Evolutionary conservation across 805 yeast species (phyloP).

Genomic region (Naumovozyma dairenensis): DNA sequence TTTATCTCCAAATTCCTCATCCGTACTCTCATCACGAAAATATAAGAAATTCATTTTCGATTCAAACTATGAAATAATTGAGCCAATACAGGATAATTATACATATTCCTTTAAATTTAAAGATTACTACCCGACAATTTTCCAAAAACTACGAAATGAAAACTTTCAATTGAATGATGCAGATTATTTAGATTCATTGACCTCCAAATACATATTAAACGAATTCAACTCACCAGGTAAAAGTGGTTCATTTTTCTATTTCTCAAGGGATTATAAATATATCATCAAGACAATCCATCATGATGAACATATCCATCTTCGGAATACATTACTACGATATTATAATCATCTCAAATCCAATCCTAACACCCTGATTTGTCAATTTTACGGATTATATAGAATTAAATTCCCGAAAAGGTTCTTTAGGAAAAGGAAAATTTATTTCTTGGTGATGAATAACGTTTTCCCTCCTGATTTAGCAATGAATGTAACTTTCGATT

Average conservation of each 20-base stretch:
- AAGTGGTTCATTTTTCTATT: constrained; percentile 92
- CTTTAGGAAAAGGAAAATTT: constrained; percentile 54
- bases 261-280: constrained; percentile 83
- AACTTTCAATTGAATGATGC: constrained; percentile 64
- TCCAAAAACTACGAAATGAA: constrained; percentile 65
- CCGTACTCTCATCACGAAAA: constrained; percentile 55
- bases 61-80: constrained; percentile 67
- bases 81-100: constrained; percentile 45
- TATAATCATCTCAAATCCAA: constrained; percentile 71
- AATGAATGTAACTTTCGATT: constrained; percentile 74
- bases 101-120: constrained; percentile 92
- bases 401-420: constrained; percentile 60
- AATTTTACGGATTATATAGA: constrained; percentile 91
- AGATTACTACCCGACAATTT: constrained; percentile 93
- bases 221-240: constrained; percentile 95
- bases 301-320: constrained; percentile 77
- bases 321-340: constrained; percentile 65
- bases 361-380: constrained; percentile 83
- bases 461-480: constrained; percentile 89
- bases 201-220: constrained; percentile 83
- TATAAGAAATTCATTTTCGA: constrained; percentile 82
- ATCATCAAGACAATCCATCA: constrained; percentile 95
- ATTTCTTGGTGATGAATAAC: constrained; percentile 93
- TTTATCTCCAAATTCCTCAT: constrained; percentile 66
- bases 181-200: constrained; percentile 82